Evolutionary conservation across 2,329 filamentous ascomycete species (phyloP).

Genomic region (Zelopaecilomyces penicillatus): DNA sequence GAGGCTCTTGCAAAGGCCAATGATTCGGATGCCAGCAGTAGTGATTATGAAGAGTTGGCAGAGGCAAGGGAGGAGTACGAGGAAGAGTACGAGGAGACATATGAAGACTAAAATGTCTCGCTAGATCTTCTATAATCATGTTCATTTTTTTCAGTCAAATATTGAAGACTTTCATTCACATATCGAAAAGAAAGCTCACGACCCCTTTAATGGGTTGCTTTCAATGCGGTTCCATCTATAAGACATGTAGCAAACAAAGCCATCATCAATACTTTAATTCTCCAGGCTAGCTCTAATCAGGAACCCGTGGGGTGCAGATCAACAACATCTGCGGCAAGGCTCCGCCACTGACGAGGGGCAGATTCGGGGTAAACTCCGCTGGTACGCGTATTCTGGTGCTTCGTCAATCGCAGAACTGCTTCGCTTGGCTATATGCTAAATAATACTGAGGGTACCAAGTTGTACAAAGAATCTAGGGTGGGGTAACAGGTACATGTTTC

Average conservation of each 20-base stretch:
- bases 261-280: background rate
- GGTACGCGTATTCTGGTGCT: too few species aligned
- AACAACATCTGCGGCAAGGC: too few species aligned
- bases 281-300: background rate
- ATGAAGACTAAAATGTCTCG: constrained; percentile 19
- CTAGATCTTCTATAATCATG: background rate
- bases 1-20: constrained; percentile 31
- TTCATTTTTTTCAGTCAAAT: background rate
- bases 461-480: too few species aligned
- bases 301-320: too few species aligned
- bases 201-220: background rate
- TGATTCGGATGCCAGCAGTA: constrained; percentile 40
- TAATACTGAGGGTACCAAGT: too few species aligned
- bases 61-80: constrained; percentile 44
- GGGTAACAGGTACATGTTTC: too few species aligned
- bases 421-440: too few species aligned
- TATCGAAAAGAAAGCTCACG: background rate
- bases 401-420: too few species aligned
- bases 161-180: background rate
- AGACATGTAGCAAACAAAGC: background rate
- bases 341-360: too few species aligned
- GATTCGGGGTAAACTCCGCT: too few species aligned
- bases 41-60: constrained; percentile 42
- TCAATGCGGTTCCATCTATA: background rate
- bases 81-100: constrained; percentile 40